phyloP scores from a whole-genome alignment of 352 stramenopile species.

The Globisporangium megalacanthum region DNA sequence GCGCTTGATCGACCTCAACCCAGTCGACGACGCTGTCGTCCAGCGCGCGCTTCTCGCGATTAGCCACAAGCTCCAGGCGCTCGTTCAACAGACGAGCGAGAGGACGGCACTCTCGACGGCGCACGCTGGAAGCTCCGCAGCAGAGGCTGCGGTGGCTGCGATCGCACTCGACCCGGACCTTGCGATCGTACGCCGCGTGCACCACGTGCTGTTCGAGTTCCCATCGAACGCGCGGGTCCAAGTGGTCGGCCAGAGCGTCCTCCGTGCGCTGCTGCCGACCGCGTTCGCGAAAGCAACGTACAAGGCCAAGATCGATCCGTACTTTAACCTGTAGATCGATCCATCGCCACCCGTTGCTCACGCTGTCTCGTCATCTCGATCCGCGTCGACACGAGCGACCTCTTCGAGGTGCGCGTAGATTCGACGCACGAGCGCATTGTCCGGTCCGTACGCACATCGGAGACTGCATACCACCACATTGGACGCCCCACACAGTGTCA shows the following conservation, averaged over 20 bases:
- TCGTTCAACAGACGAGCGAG: slow-evolving; percentile 13
- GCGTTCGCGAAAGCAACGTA: slow-evolving; percentile 65
- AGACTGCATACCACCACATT: background rate
- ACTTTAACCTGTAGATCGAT: slow-evolving; percentile 51
- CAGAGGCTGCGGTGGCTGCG: slow-evolving; percentile 24
- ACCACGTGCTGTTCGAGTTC: slow-evolving; percentile 64
- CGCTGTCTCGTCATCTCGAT: background rate
- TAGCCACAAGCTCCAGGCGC: slow-evolving; percentile 47
- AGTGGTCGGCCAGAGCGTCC: slow-evolving; percentile 40
- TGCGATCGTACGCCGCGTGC: slow-evolving; percentile 49
- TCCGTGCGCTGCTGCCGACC: slow-evolving; percentile 53
- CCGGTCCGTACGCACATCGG: slow-evolving; percentile 4
- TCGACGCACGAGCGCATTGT: slow-evolving; percentile 5
- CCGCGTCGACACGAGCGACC: background rate
- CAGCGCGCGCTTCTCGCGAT: slow-evolving; percentile 51
- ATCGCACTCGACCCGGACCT: slow-evolving; percentile 48
- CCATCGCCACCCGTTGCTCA: background rate
- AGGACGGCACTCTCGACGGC: background rate
- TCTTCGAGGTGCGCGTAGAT: slow-evolving; percentile 8
- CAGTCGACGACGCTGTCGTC: slow-evolving; percentile 51
- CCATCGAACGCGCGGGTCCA: slow-evolving; percentile 53
- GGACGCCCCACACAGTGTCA: background rate
- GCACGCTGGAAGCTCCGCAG: background rate
- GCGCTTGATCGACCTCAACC: slow-evolving; percentile 48
- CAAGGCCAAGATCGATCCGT: slow-evolving; percentile 68